Conservation (phyloP, 1,139 yeast species). For the Blastobotrys apis region DNA sequence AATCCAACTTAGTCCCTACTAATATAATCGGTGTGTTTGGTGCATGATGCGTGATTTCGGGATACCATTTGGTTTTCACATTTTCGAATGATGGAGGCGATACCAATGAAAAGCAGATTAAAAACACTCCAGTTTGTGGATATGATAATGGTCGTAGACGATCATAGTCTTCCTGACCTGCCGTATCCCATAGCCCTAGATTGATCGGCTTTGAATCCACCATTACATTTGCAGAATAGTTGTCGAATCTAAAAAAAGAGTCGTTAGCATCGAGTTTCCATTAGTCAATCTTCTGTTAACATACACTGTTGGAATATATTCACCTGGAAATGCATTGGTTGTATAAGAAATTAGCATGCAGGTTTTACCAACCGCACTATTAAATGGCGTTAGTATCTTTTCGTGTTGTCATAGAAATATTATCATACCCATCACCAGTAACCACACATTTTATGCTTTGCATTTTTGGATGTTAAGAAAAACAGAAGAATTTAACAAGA, state of each 20-base stretch:
- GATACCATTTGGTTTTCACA: slow-evolving; percentile 70
- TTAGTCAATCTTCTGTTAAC: slow-evolving; percentile 16
- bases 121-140: slow-evolving; percentile 87
- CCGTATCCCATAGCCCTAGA: slow-evolving; percentile 95
- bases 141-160: slow-evolving; percentile 85
- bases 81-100: slow-evolving; percentile 79
- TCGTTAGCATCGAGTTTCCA: neutral
- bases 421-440: slow-evolving; percentile 76
- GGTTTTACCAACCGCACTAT: slow-evolving; percentile 87
- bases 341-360: slow-evolving; percentile 86
- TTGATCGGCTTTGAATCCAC: slow-evolving; percentile 77
- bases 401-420: neutral
- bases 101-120: slow-evolving; percentile 82
- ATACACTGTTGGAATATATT: slow-evolving; percentile 84
- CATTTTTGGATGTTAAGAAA: slow-evolving; percentile 43
- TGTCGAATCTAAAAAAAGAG: slow-evolving; percentile 54
- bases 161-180: slow-evolving; percentile 93
- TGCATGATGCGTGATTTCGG: slow-evolving; percentile 83
- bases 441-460: slow-evolving; percentile 93
- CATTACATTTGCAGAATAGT: slow-evolving; percentile 83
- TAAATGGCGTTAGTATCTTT: neutral
- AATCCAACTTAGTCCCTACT: slow-evolving; percentile 83
- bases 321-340: slow-evolving; percentile 90
- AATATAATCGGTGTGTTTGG: slow-evolving; percentile 73
- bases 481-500: neutral